Evolutionary conservation across 192 early-diverging fungal species (phyloP).

Genomic region (Entomortierella lignicola): DNA sequence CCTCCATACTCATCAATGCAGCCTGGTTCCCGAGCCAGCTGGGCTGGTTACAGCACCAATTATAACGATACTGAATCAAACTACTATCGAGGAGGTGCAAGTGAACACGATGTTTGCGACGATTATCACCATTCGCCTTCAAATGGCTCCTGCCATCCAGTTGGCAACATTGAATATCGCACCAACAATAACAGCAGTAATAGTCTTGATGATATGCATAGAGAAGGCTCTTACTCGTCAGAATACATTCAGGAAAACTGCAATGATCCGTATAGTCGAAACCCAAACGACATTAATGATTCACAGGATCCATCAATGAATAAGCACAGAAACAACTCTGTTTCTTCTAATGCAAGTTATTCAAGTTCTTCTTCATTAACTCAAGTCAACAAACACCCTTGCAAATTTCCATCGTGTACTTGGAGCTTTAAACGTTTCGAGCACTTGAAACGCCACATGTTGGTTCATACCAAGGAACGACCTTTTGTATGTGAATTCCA

Average conservation of each 20-base stretch:
- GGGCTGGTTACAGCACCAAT: constrained; percentile 21
- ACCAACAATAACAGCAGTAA: constrained; percentile 24
- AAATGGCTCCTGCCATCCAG: constrained; percentile 23
- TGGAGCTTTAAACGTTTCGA: constrained; percentile 84
- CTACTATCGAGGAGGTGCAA: neutral
- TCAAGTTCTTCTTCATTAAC: constrained; percentile 21
- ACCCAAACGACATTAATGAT: neutral
- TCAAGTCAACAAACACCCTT: constrained; percentile 47
- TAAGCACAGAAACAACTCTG: constrained; percentile 39
- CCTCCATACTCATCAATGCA: neutral
- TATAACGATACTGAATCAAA: neutral
- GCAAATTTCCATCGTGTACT: constrained; percentile 51
- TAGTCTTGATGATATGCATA: constrained; percentile 11
- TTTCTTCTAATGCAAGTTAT: constrained; percentile 37
- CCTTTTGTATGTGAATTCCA: constrained; percentile 74
- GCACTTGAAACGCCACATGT: constrained; percentile 84
- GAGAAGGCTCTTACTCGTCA: constrained; percentile 6
- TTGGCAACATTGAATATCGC: constrained; percentile 6
- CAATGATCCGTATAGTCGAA: constrained; percentile 2
- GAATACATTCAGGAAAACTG: constrained; percentile 4
- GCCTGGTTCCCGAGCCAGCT: constrained; percentile 18
- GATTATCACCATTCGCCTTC: constrained; percentile 30
- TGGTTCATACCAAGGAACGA: constrained; percentile 80
- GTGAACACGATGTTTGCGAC: constrained; percentile 16
- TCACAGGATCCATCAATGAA: neutral